phyloP scores from a whole-genome alignment of 2,329 filamentous ascomycete genomes.

The Talaromyces sp. region DNA sequence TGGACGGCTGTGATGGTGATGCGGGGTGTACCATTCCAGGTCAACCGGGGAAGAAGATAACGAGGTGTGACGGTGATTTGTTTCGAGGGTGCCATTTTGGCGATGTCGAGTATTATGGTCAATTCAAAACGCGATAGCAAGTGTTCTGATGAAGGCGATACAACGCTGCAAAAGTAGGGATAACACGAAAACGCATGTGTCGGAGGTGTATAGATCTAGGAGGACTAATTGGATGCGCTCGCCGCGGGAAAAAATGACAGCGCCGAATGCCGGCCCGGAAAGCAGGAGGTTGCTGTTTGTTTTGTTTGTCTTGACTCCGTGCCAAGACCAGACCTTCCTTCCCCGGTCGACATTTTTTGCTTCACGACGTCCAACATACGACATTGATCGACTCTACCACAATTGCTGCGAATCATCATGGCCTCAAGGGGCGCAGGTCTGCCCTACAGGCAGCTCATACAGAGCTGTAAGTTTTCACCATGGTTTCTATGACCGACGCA shows the following conservation, averaged over 20 bases:
- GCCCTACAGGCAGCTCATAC: slow-evolving; percentile 38
- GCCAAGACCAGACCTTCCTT: slow-evolving; percentile 9
- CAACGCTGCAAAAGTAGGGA: neutral
- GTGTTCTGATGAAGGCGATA: neutral
- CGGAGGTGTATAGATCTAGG: neutral
- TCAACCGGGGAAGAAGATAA: slow-evolving; percentile 41
- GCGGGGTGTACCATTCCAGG: slow-evolving; percentile 38
- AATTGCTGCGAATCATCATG: slow-evolving; percentile 25
- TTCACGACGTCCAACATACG: neutral
- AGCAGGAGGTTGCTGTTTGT: neutral
- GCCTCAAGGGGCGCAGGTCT: slow-evolving; percentile 38
- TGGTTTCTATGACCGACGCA: neutral
- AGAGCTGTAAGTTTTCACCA: slow-evolving; percentile 30
- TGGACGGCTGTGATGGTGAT: slow-evolving; percentile 30
- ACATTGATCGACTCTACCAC: neutral
- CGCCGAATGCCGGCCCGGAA: slow-evolving; percentile 2
- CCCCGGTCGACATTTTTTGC: slow-evolving; percentile 7
- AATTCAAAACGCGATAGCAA: neutral
- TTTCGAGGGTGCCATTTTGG: slow-evolving; percentile 41
- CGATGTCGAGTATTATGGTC: neutral
- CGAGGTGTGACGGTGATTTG: slow-evolving; percentile 43
- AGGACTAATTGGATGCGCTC: neutral
- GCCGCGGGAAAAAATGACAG: slow-evolving; percentile 4
- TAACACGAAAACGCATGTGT: neutral
- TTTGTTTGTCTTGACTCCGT: slow-evolving; percentile 6